Conservation (phyloP, 305 asterid genomes). For the Solanum hybrid region DNA sequence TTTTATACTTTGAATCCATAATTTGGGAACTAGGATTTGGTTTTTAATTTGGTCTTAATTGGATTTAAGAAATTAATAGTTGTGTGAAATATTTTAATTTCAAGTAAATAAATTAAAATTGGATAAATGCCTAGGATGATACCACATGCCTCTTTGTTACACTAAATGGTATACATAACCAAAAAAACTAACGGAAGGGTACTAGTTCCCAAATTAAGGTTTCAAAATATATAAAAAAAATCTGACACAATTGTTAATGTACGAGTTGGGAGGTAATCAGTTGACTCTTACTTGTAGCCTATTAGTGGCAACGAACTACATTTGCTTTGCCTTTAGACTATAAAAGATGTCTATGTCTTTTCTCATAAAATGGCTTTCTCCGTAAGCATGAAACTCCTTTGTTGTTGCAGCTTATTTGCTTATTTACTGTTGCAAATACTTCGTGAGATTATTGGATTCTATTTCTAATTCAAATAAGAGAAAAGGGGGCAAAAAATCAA, state of each 20-base stretch:
- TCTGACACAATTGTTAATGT: too few relatives aligned
- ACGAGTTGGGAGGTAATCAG: too few relatives aligned
- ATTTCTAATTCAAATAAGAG: background rate
- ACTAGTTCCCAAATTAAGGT: too few relatives aligned
- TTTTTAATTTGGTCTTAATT: background rate
- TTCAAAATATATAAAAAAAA: too few relatives aligned
- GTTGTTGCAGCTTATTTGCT: background rate
- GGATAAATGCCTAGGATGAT: background rate
- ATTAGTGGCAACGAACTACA: background rate
- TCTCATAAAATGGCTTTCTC: background rate
- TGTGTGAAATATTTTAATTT: background rate
- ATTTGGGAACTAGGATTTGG: too few relatives aligned
- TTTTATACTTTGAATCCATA: too few relatives aligned
- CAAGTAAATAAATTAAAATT: too few relatives aligned
- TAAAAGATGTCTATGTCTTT: background rate
- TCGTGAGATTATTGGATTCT: background rate
- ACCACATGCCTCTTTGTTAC: too few relatives aligned
- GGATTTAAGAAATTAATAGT: background rate
- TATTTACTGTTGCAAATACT: too few relatives aligned
- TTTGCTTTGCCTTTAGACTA: background rate
- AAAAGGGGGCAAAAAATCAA: background rate
- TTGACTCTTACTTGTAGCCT: background rate
- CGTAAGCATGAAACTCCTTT: background rate
- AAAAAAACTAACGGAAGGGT: background rate
- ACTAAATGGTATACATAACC: background rate